Evolutionary conservation across 2,329 filamentous ascomycete genomes (phyloP), one percentile per base, ranked within the genome.

Genomic region (Aquanectria penicillioides): DNA sequence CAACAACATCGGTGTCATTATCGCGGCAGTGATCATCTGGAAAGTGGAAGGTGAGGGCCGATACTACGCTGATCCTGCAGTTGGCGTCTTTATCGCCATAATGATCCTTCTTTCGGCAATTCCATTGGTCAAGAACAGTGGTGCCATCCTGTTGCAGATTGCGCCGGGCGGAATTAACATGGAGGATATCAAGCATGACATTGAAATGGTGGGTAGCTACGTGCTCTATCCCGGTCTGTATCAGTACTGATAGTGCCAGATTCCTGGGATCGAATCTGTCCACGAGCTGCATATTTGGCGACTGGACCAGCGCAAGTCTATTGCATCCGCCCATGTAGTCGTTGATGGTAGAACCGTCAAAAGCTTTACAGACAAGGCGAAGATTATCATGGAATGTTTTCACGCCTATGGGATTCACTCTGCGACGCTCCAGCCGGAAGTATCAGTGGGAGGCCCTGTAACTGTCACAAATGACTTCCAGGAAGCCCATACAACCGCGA

Each of bases 221-320:
- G 17, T 26, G 17, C 15, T 23, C 15, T 13, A 5, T 20, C 17
- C 26, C 7, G 4, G 3, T 8, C 20, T 6, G 12, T 23, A 22
- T 18, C 43, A 47, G 41, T 47, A 23, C 63, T 73, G 20, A 73
- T 46, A 36, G 18, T 59, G 12, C 37, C 29, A 89, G 84, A 87
- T 92, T 29, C 82, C 86, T 0, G 89, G 89, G 1, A 81, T 93
- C 15, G 72, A 85, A 17, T 87, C 87, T 0, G 82, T 93, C 12
- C 89, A 92, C 63, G 89, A 93, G 65, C 78, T 93, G 13, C 89
- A 92, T 65, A 84, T 92, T 61, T 93, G 91, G 90, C 82, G 86
- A 3, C 80, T 93, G 3, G 86, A 90, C 69, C 89, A 94, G 74
- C 81, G 81, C 48, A 92, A 91, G 68, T 80, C 85, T 4, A 81